phyloP scores from a whole-genome alignment of 2,329 filamentous ascomycete genomes.

The Fonsecaea pedrosoi region DNA sequence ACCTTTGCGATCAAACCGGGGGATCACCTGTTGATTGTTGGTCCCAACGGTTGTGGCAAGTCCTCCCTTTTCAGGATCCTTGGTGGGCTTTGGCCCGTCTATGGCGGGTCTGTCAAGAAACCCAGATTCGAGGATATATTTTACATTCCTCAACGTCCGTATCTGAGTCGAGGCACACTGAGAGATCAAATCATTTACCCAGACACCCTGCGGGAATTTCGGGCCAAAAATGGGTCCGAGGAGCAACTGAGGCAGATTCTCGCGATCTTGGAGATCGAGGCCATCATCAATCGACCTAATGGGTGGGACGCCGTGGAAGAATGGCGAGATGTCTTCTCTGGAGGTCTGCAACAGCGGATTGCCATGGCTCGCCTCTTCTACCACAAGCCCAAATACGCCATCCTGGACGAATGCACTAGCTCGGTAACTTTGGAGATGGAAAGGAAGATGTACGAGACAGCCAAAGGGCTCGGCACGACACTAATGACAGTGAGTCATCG shows the following conservation, averaged over 20 bases:
- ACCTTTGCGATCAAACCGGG: conserved; percentile 86
- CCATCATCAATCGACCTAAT: conserved; percentile 77
- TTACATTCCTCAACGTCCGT: conserved; percentile 96
- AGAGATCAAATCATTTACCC: conserved; percentile 97
- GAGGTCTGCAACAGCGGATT: conserved; percentile 91
- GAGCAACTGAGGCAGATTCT: conserved; percentile 79
- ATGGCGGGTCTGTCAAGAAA: conserved; percentile 91
- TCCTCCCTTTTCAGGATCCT: conserved; percentile 95
- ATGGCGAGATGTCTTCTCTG: conserved; percentile 93
- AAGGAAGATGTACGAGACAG: conserved; percentile 95
- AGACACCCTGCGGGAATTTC: conserved; percentile 85
- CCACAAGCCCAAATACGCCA: conserved; percentile 89
- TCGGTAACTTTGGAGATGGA: conserved; percentile 95
- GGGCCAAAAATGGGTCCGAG: conserved; percentile 81
- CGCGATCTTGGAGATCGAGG: conserved; percentile 78
- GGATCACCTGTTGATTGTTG: conserved; percentile 91
- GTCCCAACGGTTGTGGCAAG: conserved; percentile 96
- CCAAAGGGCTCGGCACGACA: conserved; percentile 88
- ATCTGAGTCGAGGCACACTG: conserved; percentile 88
- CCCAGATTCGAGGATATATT: conserved; percentile 93
- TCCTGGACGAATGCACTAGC: conserved; percentile 95
- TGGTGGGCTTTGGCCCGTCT: conserved; percentile 95
- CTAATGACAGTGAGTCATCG: conserved; percentile 96
- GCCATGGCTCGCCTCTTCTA: conserved; percentile 97
- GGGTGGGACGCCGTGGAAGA: conserved; percentile 95